These are phyloP conservation scores for Scheffersomyces lignicola DNA, from an alignment of 1,139 yeast species.

Conservation along the genomic window DNA sequence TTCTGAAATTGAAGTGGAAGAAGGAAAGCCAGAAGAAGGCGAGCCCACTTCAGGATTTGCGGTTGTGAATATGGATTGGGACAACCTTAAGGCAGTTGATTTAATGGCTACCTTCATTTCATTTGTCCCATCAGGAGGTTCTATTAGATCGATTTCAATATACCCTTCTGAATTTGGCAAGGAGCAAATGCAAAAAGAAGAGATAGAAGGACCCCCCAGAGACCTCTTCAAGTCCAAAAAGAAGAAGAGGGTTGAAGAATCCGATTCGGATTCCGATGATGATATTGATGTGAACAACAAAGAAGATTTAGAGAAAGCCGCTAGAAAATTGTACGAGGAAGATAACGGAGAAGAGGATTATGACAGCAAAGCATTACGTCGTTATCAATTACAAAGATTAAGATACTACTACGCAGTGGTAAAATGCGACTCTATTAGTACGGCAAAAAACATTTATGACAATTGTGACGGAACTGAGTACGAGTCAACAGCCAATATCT, in stretches of 20 bases:
- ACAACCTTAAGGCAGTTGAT: conserved; percentile 81
- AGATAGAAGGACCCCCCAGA: conserved; percentile 87
- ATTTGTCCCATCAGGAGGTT: conserved; percentile 78
- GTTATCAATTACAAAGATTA: conserved; percentile 83
- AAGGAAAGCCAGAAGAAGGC: conserved; percentile 69
- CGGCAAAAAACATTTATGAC: conserved; percentile 76
- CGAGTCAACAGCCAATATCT: conserved; percentile 92
- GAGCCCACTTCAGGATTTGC: conserved; percentile 85
- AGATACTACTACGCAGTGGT: conserved; percentile 95
- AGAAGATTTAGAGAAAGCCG: conserved; percentile 51
- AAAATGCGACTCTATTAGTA: conserved; percentile 68
- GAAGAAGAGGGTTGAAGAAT: conserved; percentile 20
- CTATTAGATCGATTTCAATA: conserved; percentile 68
- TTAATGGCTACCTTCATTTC: conserved; percentile 87
- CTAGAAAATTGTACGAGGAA: conserved; percentile 67
- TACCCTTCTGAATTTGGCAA: conserved; percentile 94
- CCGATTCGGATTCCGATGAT: conserved; percentile 42
- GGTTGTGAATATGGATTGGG: conserved; percentile 97
- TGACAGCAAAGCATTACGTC: conserved; percentile 67
- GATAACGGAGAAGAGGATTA: conserved; percentile 72
- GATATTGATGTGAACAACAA: conserved; percentile 46
- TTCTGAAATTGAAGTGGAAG: conserved; percentile 57
- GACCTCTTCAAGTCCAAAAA: conserved; percentile 63
- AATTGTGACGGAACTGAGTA: conserved; percentile 94
- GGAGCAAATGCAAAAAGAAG: conserved; percentile 88